Base-by-base conservation (phyloP, 208 protist species). In the Trypanosoma brucei region DNA sequence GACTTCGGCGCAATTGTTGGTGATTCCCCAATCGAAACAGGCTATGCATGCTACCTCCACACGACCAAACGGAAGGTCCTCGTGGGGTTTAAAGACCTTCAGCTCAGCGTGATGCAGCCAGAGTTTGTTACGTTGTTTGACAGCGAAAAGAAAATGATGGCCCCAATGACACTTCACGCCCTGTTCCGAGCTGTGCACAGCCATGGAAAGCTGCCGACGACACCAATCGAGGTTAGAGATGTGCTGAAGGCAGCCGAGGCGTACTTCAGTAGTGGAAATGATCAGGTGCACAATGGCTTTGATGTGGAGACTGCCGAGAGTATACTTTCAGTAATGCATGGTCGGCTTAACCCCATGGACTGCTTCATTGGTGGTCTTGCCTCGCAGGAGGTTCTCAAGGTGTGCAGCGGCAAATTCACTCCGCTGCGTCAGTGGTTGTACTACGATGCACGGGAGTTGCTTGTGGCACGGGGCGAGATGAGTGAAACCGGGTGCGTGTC, bases 361-460 rank as follows among this genome's bases (percentile, higher is more conserved):
- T 91, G 94, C 65, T 83, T 98, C 39, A 78, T 98, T 59, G 97
- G 97, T 55, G 93, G 94, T 42, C 74, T 98, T 63, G 95, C 95
- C 3, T 86, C 95, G 6, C 98, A 99, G 81, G 97, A 99, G 69
- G 89, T 91, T 36, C 71, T 98, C 48, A 99, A 99, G 80, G 74
- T 92, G 37, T 77, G 88, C 66, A 94, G 90, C 49, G 94, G 94
- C 33, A 99, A 99, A 84, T 98, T 98, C 75, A 92, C 87, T 0
- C 98, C 98, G 5, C 66, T 99, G n/a, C 69, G 90, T 30, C 97
- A 98, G 68, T 98, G 90, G 89, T 40, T 98, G 13, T 98, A 98
- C 80, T 99, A 97, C 74, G 98, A 99, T 65, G 82, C 78, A 31
- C 72, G 96, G 8, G 98, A 99, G 72, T 48, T 93, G 50, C 75